These are phyloP conservation scores for Trichosporon coremiiforme DNA, from an alignment of 1,284 basidiomycete species.

Conservation along the genomic window DNA sequence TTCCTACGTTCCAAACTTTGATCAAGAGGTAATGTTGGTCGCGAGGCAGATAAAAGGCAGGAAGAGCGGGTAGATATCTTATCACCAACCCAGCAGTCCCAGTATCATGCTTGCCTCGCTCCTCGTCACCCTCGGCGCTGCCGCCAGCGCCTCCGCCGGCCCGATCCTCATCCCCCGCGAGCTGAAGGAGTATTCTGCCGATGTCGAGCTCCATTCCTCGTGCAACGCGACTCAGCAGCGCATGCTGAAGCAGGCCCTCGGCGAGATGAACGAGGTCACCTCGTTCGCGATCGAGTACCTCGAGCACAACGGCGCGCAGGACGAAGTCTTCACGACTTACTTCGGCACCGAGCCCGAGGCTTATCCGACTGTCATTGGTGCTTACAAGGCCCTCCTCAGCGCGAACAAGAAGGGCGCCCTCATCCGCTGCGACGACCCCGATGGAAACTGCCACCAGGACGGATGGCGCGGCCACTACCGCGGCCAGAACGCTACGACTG, in stretches of 20 bases:
- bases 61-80: neutral
- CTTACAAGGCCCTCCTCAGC: slow-evolving; percentile 47
- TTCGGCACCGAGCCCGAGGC: slow-evolving; percentile 50
- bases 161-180: slow-evolving; percentile 31
- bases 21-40: neutral
- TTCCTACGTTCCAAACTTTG: neutral
- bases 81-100: slow-evolving; percentile 1
- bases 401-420: slow-evolving; percentile 50
- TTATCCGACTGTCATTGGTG: slow-evolving; percentile 48
- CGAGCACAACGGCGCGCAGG: slow-evolving; percentile 45
- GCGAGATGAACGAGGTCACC: slow-evolving; percentile 50
- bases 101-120: slow-evolving; percentile 32
- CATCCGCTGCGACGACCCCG: slow-evolving; percentile 56
- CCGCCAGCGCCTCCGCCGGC: no score
- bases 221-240: slow-evolving; percentile 55
- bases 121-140: slow-evolving; percentile 1
- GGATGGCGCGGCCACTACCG: slow-evolving; percentile 58
- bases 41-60: neutral
- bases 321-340: slow-evolving; percentile 52
- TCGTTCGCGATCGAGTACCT: slow-evolving; percentile 49
- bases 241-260: slow-evolving; percentile 49
- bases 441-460: slow-evolving; percentile 48
- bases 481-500: slow-evolving; percentile 55
- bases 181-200: slow-evolving; percentile 37
- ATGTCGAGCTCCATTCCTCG: slow-evolving; percentile 53